Conservation (phyloP, 164 flowering plant genomes). For the Sextonia rubra region DNA sequence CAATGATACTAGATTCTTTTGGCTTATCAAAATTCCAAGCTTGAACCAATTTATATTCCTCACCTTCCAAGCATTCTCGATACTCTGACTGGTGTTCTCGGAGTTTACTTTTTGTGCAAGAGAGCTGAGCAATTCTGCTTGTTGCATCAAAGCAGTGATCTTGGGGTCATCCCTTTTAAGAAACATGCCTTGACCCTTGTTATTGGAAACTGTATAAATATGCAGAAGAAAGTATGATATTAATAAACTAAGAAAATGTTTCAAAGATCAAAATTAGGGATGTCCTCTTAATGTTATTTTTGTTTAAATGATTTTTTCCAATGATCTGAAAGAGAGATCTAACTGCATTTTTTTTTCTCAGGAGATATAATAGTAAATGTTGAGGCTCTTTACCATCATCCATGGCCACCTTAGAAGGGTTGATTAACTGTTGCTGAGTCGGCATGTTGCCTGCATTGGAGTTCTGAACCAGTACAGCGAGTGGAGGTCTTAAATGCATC, state of each 20-base stretch:
- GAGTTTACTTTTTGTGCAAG: slow-evolving; percentile 76
- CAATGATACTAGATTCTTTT: not conserved
- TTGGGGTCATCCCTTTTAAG: slow-evolving; percentile 85
- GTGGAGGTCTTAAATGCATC: slow-evolving; percentile 59
- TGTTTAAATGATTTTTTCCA: slow-evolving; percentile 8
- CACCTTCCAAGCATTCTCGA: slow-evolving; percentile 98
- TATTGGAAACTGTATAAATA: slow-evolving; percentile 29
- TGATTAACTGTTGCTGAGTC: slow-evolving; percentile 23
- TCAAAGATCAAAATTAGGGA: not conserved
- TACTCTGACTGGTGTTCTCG: slow-evolving; percentile 71
- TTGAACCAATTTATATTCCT: slow-evolving; percentile 9
- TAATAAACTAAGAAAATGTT: not conserved
- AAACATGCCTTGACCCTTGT: slow-evolving; percentile 54
- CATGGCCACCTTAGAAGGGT: slow-evolving; percentile 6
- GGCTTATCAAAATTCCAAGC: not conserved
- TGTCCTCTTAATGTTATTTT: not conserved
- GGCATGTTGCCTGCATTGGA: slow-evolving; percentile 22
- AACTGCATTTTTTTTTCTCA: not conserved
- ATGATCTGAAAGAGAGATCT: not conserved
- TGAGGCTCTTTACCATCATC: slow-evolving; percentile 38
- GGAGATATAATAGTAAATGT: not conserved
- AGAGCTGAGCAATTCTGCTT: slow-evolving; percentile 90
- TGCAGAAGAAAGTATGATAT: slow-evolving; percentile 2
- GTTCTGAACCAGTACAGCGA: slow-evolving; percentile 56
- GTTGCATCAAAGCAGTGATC: slow-evolving; percentile 73